These are phyloP conservation scores for Calocera cornea DNA, from an alignment of 768 basidiomycete genomes.

Conservation along the genomic window DNA sequence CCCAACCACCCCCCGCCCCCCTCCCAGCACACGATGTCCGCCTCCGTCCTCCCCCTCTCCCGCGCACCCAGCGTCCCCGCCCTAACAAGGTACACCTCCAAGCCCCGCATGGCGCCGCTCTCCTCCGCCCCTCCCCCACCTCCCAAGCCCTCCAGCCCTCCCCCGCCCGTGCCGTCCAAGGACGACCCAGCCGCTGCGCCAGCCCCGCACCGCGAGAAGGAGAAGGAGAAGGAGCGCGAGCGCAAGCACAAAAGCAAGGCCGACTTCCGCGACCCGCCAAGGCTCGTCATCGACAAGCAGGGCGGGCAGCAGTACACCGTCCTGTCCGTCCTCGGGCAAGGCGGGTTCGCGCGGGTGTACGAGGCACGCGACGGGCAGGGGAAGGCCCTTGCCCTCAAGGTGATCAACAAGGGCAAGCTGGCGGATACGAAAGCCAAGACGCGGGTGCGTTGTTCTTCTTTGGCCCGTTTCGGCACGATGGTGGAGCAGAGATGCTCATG, in stretches of 20 bases:
- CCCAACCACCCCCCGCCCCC: neutral
- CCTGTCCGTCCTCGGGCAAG: conserved; percentile 27
- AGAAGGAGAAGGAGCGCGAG: neutral
- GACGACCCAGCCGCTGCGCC: neutral
- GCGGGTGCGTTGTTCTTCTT: conserved; percentile 43
- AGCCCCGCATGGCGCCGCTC: neutral
- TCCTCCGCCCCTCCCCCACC: neutral
- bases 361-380: conserved; percentile 69
- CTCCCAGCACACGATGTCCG: neutral
- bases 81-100: neutral
- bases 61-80: neutral
- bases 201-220: neutral
- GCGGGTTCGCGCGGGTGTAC: conserved; percentile 94
- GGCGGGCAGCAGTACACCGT: neutral
- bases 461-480: neutral
- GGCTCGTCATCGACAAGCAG: neutral
- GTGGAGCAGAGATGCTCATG: neutral
- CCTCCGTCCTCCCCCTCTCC: neutral
- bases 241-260: neutral
- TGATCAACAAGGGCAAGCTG: conserved; percentile 81
- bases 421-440: conserved; percentile 95
- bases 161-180: neutral
- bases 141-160: neutral
- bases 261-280: neutral
- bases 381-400: conserved; percentile 71